phyloP scores from a whole-genome alignment of 768 basidiomycete genomes.

The Tricholoma flavovirens region DNA sequence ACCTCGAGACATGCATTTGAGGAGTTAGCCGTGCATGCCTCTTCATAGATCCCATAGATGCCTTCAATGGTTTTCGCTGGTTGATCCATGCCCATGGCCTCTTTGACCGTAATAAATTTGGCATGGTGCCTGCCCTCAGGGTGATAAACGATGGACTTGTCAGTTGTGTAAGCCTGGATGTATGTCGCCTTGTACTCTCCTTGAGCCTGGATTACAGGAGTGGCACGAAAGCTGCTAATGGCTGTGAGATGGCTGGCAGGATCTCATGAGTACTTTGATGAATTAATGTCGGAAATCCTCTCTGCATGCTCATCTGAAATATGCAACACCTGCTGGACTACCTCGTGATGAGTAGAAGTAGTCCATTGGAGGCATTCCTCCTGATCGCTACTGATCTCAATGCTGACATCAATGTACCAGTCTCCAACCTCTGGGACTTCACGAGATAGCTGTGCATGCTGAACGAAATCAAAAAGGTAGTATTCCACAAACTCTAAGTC shows the following conservation, averaged over 20 bases:
- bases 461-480: background rate
- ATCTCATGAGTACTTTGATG: conserved; percentile 11
- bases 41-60: conserved; percentile 4
- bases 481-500: background rate
- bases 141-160: conserved; percentile 4
- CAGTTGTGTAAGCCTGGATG: conserved; percentile 13
- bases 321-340: conserved; percentile 1
- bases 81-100: conserved; percentile 6
- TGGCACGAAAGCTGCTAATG: conserved; percentile 11
- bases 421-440: background rate
- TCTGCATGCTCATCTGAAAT: background rate
- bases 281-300: background rate
- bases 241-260: conserved; percentile 10
- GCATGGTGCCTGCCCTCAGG: conserved; percentile 6
- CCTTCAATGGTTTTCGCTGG: conserved; percentile 1
- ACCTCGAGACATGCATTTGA: conserved; percentile 13
- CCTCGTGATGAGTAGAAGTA: background rate
- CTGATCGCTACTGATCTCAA: conserved; percentile 12
- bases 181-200: conserved; percentile 8
- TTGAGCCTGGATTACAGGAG: conserved; percentile 1
- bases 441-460: background rate
- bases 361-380: conserved; percentile 13
- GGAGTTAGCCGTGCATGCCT: background rate
- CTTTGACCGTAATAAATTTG: conserved; percentile 9
- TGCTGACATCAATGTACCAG: conserved; percentile 20